These are phyloP conservation scores for Epichloe elymi DNA, from an alignment of 2,329 filamentous ascomycete genomes.

Conservation along the genomic window DNA sequence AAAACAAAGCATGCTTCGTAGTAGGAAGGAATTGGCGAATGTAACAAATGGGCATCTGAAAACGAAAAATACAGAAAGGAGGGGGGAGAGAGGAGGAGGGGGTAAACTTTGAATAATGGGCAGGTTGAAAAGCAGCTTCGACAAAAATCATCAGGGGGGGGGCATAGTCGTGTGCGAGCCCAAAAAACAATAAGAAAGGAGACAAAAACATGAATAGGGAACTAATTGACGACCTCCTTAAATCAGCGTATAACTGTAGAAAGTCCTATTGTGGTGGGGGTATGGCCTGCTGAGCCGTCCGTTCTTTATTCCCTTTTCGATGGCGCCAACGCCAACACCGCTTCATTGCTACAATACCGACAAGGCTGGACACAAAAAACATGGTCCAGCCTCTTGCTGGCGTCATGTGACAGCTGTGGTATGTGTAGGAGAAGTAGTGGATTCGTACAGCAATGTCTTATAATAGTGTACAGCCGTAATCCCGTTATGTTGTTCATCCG, in stretches of 20 bases:
- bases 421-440: background rate
- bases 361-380: background rate
- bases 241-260: background rate
- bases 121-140: too few species aligned
- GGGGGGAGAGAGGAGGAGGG: background rate
- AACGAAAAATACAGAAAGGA: background rate
- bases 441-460: slow-evolving; percentile 2
- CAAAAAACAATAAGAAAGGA: background rate
- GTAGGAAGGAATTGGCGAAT: background rate
- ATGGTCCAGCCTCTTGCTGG: background rate
- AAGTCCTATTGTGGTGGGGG: background rate
- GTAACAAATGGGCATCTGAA: background rate
- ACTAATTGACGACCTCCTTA: background rate
- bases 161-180: background rate
- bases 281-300: slow-evolving; percentile 1
- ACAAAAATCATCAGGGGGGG: background rate
- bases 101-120: too few species aligned
- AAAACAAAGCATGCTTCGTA: background rate
- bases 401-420: background rate
- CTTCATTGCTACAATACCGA: background rate
- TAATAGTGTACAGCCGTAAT: slow-evolving; percentile 2
- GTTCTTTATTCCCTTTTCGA: background rate
- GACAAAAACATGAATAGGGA: background rate
- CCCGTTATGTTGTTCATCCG: background rate
- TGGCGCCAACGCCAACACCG: background rate